Evolutionary conservation across 2,329 filamentous ascomycete genomes (phyloP).

Genomic region (Byssochlamys sp.): DNA sequence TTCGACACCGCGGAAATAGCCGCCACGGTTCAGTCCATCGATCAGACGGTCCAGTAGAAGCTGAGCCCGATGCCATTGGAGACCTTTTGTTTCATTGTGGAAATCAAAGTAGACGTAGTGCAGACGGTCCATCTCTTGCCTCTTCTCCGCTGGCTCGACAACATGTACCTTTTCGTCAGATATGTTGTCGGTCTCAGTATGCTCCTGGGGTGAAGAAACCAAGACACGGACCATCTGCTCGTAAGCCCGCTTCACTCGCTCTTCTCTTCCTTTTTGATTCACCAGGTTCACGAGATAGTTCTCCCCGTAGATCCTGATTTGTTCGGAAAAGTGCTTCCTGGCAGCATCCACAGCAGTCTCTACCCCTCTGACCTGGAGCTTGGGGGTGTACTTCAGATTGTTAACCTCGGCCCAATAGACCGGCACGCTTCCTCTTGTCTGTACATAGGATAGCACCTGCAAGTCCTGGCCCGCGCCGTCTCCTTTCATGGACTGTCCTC

Average conservation of each 20-base stretch:
- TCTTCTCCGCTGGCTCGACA: slow-evolving; percentile 54
- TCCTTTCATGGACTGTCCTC: slow-evolving; percentile 61
- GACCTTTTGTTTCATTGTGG: slow-evolving; percentile 91
- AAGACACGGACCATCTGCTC: slow-evolving; percentile 77
- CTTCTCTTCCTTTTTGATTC: slow-evolving; percentile 88
- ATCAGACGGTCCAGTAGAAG: slow-evolving; percentile 73
- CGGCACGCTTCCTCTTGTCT: slow-evolving; percentile 90
- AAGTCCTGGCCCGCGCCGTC: slow-evolving; percentile 59
- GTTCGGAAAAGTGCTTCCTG: slow-evolving; percentile 80
- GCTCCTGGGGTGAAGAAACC: slow-evolving; percentile 58
- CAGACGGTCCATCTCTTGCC: slow-evolving; percentile 65
- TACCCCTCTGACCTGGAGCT: slow-evolving; percentile 74
- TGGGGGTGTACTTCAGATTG: slow-evolving; percentile 81
- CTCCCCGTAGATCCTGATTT: slow-evolving; percentile 86
- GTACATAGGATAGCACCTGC: slow-evolving; percentile 87
- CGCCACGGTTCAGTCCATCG: slow-evolving; percentile 64
- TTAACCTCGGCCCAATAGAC: slow-evolving; percentile 96
- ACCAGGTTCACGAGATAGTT: slow-evolving; percentile 96
- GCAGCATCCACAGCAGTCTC: slow-evolving; percentile 72
- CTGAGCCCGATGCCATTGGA: slow-evolving; percentile 85
- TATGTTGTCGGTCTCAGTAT: slow-evolving; percentile 53
- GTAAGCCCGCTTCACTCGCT: slow-evolving; percentile 82
- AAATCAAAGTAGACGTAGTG: slow-evolving; percentile 99
- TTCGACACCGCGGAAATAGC: slow-evolving; percentile 88
- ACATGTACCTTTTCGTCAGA: slow-evolving; percentile 73